These are phyloP conservation scores for Tuber umbilicatum DNA, from an alignment of 495 filamentous ascomycete species.

Conservation along the genomic window DNA sequence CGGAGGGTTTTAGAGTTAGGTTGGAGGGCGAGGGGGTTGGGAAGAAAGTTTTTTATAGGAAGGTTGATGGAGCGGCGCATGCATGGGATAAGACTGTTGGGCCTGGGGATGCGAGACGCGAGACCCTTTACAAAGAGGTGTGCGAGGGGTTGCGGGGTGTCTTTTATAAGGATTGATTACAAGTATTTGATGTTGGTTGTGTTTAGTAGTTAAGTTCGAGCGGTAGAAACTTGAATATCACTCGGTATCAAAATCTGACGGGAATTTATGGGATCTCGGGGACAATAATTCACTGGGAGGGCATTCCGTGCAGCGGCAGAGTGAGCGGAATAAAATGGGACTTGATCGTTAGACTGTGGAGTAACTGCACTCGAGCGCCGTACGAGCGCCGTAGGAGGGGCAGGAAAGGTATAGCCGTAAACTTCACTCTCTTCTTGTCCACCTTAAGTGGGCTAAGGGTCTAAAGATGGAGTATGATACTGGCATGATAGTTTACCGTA, in stretches of 20 bases:
- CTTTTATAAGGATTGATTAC: not conserved
- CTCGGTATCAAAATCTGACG: not conserved
- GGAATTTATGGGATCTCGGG: not conserved
- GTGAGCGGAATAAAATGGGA: too few species aligned
- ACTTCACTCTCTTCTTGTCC: too few species aligned
- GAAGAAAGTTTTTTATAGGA: constrained; percentile 62
- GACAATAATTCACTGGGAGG: not conserved
- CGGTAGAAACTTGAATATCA: not conserved
- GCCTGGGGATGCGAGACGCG: constrained; percentile 46
- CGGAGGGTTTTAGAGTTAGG: constrained; percentile 58
- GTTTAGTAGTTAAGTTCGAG: not conserved
- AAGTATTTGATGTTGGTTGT: not conserved
- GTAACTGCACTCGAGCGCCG: too few species aligned
- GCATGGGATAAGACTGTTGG: constrained; percentile 85
- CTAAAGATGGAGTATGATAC: too few species aligned
- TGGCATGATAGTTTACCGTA: too few species aligned
- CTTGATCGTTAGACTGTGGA: too few species aligned
- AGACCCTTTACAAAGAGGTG: constrained; percentile 27
- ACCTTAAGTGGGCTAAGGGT: too few species aligned
- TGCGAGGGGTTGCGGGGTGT: constrained; percentile 20
- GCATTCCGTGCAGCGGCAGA: not conserved
- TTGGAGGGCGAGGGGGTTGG: constrained; percentile 51
- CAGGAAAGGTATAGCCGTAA: too few species aligned
- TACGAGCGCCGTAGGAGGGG: too few species aligned
- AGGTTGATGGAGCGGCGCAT: constrained; percentile 67